Conservation (phyloP, 176 grass and related monocot genomes). For the Raddia guianensis region DNA sequence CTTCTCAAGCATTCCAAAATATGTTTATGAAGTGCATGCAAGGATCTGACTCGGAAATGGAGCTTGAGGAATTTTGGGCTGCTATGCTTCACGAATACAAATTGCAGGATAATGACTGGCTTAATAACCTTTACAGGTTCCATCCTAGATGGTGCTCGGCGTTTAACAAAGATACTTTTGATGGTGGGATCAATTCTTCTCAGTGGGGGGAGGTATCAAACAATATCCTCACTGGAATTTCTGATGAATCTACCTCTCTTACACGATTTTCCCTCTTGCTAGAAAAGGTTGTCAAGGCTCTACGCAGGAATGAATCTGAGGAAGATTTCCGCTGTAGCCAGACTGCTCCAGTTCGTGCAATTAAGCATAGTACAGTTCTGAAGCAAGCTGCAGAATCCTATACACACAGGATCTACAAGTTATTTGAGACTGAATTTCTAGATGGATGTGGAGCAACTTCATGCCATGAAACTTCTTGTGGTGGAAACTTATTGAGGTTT, state of each 20-base stretch:
- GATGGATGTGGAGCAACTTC: constrained; percentile 84
- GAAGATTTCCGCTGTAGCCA: constrained; percentile 88
- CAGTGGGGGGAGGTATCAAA: constrained; percentile 74
- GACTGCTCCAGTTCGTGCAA: constrained; percentile 75
- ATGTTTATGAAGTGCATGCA: constrained; percentile 74
- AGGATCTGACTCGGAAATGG: constrained; percentile 67
- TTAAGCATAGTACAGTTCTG: constrained; percentile 80
- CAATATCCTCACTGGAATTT: constrained; percentile 75
- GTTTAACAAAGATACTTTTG: constrained; percentile 83
- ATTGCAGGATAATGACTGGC: constrained; percentile 70
- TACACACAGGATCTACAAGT: constrained; percentile 78
- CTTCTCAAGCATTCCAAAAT: constrained; percentile 75
- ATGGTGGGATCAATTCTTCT: constrained; percentile 79
- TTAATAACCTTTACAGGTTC: constrained; percentile 60
- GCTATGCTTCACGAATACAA: constrained; percentile 59
- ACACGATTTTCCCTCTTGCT: constrained; percentile 69
- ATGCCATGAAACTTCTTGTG: constrained; percentile 60
- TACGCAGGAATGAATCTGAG: constrained; percentile 73
- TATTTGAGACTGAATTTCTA: constrained; percentile 84
- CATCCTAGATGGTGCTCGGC: constrained; percentile 74
- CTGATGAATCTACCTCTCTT: constrained; percentile 75
- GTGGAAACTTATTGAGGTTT: constrained; percentile 63
- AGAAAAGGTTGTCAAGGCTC: constrained; percentile 69
- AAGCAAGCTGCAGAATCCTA: constrained; percentile 75
- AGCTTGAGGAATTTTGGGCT: constrained; percentile 71